Percentiles rank a stretch among this genome's conserved stretches.
phyloP scores from a whole-genome alignment of 805 yeast genomes.

The Kazachstania bromeliacearum region DNA sequence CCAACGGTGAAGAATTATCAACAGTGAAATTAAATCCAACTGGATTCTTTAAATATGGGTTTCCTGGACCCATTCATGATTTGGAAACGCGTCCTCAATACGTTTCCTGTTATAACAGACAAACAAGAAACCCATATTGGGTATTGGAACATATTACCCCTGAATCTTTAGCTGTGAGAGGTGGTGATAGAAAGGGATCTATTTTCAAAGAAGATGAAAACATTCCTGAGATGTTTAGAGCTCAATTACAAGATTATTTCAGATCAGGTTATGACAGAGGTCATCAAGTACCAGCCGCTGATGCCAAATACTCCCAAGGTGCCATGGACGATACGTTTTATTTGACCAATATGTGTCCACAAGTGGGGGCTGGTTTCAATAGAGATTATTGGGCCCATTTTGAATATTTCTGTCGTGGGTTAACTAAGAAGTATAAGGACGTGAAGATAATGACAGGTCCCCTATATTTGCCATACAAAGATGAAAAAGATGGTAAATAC shows the following conservation, averaged over 20 bases:
- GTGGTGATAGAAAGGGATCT: slow-evolving; percentile 71
- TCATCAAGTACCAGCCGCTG: slow-evolving; percentile 96
- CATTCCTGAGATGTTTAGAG: slow-evolving; percentile 71
- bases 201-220: slow-evolving; percentile 79
- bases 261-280: slow-evolving; percentile 95
- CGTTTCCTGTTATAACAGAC: slow-evolving; percentile 77
- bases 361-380: slow-evolving; percentile 95
- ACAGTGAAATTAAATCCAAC: slow-evolving; percentile 37
- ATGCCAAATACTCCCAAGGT: slow-evolving; percentile 78
- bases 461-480: slow-evolving; percentile 68
- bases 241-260: slow-evolving; percentile 73
- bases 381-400: slow-evolving; percentile 97
- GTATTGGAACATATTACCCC: slow-evolving; percentile 80
- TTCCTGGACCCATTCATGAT: slow-evolving; percentile 93
- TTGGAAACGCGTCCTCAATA: slow-evolving; percentile 64
- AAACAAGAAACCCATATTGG: slow-evolving; percentile 78
- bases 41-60: slow-evolving; percentile 82
- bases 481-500: slow-evolving; percentile 70
- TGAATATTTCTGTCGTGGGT: slow-evolving; percentile 76
- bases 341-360: slow-evolving; percentile 89
- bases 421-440: slow-evolving; percentile 59
- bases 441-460: slow-evolving; percentile 94
- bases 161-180: slow-evolving; percentile 46
- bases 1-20: background rate
- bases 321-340: slow-evolving; percentile 95